Base-by-base conservation (phyloP, 1,139 yeast species). In the Geotrichum phurueaensis region DNA sequence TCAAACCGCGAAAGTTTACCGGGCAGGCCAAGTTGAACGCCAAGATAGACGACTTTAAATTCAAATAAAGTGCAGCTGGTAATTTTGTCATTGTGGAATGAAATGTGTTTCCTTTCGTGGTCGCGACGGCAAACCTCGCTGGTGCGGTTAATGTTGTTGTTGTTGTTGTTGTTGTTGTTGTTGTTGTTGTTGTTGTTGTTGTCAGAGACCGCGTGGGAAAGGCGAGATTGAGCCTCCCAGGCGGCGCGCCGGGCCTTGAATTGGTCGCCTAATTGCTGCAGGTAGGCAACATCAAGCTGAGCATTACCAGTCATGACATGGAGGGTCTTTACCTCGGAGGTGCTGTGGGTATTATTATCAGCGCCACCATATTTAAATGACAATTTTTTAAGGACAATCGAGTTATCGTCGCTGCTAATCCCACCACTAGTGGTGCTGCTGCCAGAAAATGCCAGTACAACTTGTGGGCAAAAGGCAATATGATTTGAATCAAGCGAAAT, bases 1-100 rank as follows among this genome's bases (percentile, higher is more conserved):
- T 67, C 64, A 51, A 68, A 58, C 13, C 43, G 51, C 2, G 70
- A 69, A 33, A 68, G 36, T n/a, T 57, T 51, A 5, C 58, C 64
- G 0, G 60, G 53, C n/a, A 62, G 54, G 10, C 25, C 49, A 9
- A 66, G 5, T 33, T 53, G 60, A n/a, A 43, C 6, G 0, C 54
- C 51, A 10, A 59, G n/a, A 22, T 43, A 53, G 7, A 58, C 23
- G 20, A 60, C 33, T n/a, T 53, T 54, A 18, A 58, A 9, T 50
- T 58, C 56, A 39, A 60, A 20, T 18, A 45, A 9, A 15, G 54
- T n/a, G 2, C 9, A 6, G 4, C 9, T n/a, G 3, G 2, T 39
- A 18, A 1, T 2, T 15, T n/a, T 23, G 39, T 29, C 49, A 15
- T 58, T 58, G 20, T 18, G 18, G 22, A 39, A 39, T 7, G 23